Conservation (phyloP, 139 green algal genomes). For the Coelastrella sp. region DNA sequence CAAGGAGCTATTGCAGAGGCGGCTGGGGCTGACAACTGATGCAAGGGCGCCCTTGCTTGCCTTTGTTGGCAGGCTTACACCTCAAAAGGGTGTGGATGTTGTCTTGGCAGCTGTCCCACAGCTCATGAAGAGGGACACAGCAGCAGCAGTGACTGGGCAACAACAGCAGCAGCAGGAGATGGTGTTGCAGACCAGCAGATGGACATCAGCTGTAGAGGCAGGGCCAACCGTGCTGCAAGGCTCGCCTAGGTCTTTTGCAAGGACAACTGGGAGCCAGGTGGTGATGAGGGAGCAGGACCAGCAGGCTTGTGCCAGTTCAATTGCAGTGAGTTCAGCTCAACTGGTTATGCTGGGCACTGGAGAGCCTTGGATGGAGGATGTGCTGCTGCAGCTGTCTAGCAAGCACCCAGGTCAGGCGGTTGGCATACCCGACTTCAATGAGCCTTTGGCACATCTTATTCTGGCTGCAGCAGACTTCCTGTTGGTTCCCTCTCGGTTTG, state of each 20-base stretch:
- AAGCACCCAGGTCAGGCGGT: conserved; percentile 70
- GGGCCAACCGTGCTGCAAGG: no score
- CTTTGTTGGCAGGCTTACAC: conserved; percentile 83
- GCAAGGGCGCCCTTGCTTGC: conserved; percentile 70
- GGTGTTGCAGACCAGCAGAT: no score
- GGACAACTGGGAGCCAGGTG: no score
- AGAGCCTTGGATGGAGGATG: conserved; percentile 75
- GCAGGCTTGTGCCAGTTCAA: no score
- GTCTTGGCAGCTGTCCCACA: conserved; percentile 74
- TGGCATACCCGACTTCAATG: conserved; percentile 71
- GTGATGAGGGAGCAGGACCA: no score
- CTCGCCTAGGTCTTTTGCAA: no score
- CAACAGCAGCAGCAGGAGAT: not conserved
- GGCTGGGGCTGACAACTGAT: conserved; percentile 68
- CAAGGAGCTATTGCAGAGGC: conserved; percentile 74
- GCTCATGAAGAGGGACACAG: conserved; percentile 55
- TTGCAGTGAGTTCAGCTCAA: no score
- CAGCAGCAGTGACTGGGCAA: not conserved
- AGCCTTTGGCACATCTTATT: conserved; percentile 80
- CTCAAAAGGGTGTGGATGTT: conserved; percentile 91
- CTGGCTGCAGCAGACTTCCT: conserved; percentile 83
- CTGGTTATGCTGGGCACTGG: conserved; percentile 63
- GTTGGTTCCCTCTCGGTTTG: conserved; percentile 84
- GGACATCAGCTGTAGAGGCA: no score
- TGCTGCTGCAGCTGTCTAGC: conserved; percentile 59